Percentiles rank a stretch among this genome's conserved stretches.
These are phyloP conservation scores for Spizellomyces sp. DNA, from an alignment of 192 early-diverging fungal genomes.

Conservation along the genomic window DNA sequence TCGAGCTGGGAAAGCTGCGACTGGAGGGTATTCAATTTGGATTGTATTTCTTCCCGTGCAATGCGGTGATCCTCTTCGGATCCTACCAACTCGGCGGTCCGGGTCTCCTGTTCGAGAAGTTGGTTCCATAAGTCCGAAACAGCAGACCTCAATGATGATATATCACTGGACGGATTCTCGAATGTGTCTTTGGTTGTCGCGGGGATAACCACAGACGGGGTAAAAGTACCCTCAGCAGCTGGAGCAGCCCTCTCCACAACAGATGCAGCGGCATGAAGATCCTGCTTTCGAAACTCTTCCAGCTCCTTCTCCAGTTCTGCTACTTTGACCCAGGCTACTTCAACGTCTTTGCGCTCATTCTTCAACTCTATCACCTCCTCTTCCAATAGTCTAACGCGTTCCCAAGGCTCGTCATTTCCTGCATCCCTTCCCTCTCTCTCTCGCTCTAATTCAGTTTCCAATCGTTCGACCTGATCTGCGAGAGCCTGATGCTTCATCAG, in stretches of 20 bases:
- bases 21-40: slow-evolving; percentile 5
- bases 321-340: neutral
- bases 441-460: slow-evolving; percentile 18
- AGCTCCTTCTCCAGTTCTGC: slow-evolving; percentile 3
- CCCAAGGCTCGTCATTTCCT: neutral
- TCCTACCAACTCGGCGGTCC: slow-evolving; percentile 9
- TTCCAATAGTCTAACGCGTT: neutral
- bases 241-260: neutral
- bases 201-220: neutral
- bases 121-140: slow-evolving; percentile 14
- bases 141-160: neutral
- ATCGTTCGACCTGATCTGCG: slow-evolving; percentile 6
- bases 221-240: too few relatives aligned
- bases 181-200: neutral
- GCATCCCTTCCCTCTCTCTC: slow-evolving; percentile 8
- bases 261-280: neutral
- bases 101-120: slow-evolving; percentile 19
- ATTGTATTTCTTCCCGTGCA: neutral
- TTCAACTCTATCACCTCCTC: slow-evolving; percentile 4
- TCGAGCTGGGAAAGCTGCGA: neutral
- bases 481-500: slow-evolving; percentile 2
- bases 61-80: slow-evolving; percentile 1
- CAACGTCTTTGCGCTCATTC: neutral
- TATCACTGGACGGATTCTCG: neutral
- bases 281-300: neutral